phyloP scores from a whole-genome alignment of 2,329 filamentous ascomycete species.

The Harringtonia aguacate region DNA sequence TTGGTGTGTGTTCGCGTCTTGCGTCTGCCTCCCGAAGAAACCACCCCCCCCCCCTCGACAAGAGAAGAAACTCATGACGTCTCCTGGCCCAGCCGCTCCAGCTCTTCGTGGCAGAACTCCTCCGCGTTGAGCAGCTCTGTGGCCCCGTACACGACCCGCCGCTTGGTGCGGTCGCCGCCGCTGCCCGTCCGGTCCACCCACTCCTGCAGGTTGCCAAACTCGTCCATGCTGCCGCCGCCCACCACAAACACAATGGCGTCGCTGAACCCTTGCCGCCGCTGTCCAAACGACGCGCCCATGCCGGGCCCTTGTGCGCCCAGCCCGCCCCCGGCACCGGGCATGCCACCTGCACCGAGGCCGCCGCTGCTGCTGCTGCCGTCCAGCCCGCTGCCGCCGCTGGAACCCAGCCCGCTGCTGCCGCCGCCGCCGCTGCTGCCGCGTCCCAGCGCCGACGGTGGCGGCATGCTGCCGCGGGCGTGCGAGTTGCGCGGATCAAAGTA shows the following conservation, averaged over 20 bases:
- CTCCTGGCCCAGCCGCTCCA: conserved; percentile 53
- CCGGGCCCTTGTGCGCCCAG: conserved; percentile 43
- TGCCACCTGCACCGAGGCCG: conserved; percentile 27
- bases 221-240: conserved; percentile 95
- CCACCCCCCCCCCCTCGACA: too few relatives aligned
- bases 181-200: conserved; percentile 75
- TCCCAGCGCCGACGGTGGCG: conserved; percentile 56
- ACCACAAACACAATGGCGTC: conserved; percentile 93
- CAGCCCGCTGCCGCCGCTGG: conserved; percentile 12
- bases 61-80: too few relatives aligned
- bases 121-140: conserved; percentile 68
- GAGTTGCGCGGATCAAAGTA: conserved; percentile 95
- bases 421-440: conserved; percentile 17
- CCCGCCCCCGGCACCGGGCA: conserved; percentile 30
- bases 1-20: too few relatives aligned
- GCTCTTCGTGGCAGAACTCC: conserved; percentile 54
- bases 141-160: conserved; percentile 87
- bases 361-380: conserved; percentile 24
- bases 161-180: conserved; percentile 47
- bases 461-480: conserved; percentile 86
- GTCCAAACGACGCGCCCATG: conserved; percentile 77
- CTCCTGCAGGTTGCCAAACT: conserved; percentile 94
- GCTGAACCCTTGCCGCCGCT: conserved; percentile 77
- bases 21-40: too few relatives aligned
- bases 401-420: conserved; percentile 24